Base-by-base conservation (phyloP, 768 basidiomycete species). In the Xerocomellus amylosporus region DNA sequence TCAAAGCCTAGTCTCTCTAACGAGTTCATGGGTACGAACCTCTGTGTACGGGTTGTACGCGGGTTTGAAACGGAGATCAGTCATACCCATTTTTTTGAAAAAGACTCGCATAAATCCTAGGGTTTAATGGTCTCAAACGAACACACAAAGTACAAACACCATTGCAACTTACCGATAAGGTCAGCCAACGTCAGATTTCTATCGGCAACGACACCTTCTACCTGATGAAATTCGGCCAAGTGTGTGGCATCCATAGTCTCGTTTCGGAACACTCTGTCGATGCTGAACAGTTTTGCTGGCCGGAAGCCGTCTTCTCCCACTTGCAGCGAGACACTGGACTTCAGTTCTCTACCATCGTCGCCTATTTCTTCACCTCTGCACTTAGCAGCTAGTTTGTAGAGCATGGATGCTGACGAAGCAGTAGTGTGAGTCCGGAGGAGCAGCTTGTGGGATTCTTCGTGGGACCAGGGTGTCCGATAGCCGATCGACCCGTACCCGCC, bases 131-230 rank as follows among this genome's bases (percentile, higher is more conserved):
- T 40, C 17, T 40, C 13, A 5, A 47, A 40, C 19, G 9, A 24
- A 38, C 7, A 19, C 4, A 19, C 4, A 14, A 40, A 10, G 28
- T 5, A 6, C 1, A 51, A 20, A 33, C 10, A 12, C 34, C 5
- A 49, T 24, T 19, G 4, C 2, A 33, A 69, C 80, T 43, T 59
- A 93, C 94, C 95, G 59, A 99, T 98, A 55, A 99, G 77, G 69
- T 98, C 94, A 17, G 93, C 96, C 26, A 99, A 77, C 1, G 96
- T 98, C 55, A 99, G 74, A 46, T 86, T 85, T 60, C 86, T 84
- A 72, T 99, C 97, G 10, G 97, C 97, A 26, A 99, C 93, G 43
- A 99, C 97, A 47, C 97, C 97, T 71, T 99, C 97, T n/a, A 99
- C 97, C 73, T 99, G 97, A 70, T 98, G 96, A 79, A 99, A 99